Conservation (phyloP, 768 basidiomycete genomes). For the Cyathus striatus region DNA sequence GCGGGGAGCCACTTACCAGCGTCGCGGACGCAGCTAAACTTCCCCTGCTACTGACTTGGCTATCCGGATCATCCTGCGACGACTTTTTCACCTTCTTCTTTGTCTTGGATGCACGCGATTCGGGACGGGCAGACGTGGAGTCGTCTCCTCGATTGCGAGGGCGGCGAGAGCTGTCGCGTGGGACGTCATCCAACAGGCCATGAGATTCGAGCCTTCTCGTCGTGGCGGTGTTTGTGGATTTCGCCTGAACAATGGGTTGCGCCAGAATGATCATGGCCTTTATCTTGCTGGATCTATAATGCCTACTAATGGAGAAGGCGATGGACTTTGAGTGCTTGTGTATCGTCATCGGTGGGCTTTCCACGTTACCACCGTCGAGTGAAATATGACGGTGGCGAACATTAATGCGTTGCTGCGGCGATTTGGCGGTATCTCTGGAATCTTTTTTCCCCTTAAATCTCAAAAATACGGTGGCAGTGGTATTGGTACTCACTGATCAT, state of each 20-base stretch:
- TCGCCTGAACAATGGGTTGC: slow-evolving; percentile 70
- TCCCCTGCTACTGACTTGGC: slow-evolving; percentile 2
- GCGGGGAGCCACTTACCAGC: slow-evolving; percentile 8
- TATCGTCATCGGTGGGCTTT: slow-evolving; percentile 62
- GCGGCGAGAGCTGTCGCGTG: slow-evolving; percentile 17
- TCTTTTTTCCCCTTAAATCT: no score
- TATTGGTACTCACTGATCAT: slow-evolving; percentile 31
- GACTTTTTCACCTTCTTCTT: slow-evolving; percentile 16
- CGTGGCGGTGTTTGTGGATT: slow-evolving; percentile 72
- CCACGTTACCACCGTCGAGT: slow-evolving; percentile 25
- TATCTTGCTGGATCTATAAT: slow-evolving; percentile 28
- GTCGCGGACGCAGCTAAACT: slow-evolving; percentile 5
- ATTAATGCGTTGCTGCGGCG: slow-evolving; percentile 64
- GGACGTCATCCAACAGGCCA: slow-evolving; percentile 52
- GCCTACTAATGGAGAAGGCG: slow-evolving; percentile 76
- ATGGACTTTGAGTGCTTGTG: slow-evolving; percentile 80
- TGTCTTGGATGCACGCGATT: slow-evolving; percentile 9
- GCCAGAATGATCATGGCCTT: slow-evolving; percentile 61
- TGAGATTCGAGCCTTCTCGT: slow-evolving; percentile 65
- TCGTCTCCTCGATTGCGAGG: no score
- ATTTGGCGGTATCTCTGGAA: slow-evolving; percentile 51
- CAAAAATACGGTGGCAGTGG: no score
- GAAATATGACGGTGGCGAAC: slow-evolving; percentile 45
- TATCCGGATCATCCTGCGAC: slow-evolving; percentile 12
- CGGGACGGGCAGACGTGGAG: no score